These are phyloP conservation scores for Penicillium crystallinum DNA, from an alignment of 495 filamentous ascomycete species.

Conservation along the genomic window DNA sequence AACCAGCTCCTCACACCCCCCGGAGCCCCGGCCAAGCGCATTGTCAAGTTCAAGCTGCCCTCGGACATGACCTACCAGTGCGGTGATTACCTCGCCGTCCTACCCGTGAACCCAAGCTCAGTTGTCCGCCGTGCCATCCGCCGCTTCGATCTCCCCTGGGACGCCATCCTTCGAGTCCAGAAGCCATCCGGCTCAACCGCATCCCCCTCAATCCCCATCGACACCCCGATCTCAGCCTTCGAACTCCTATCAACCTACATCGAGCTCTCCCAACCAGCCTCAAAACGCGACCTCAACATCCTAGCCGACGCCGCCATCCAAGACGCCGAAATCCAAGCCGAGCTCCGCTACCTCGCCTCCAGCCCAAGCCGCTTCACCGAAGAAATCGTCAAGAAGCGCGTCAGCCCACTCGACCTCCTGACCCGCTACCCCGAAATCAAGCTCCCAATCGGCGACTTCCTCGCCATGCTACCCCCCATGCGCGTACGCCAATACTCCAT, in stretches of 20 bases:
- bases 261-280: conserved; percentile 66
- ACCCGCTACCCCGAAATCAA: conserved; percentile 51
- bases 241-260: conserved; percentile 66
- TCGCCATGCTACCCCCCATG: conserved; percentile 68
- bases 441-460: conserved; percentile 56
- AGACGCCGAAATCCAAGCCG: conserved; percentile 25
- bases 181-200: conserved; percentile 30
- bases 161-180: conserved; percentile 48
- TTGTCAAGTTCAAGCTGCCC: conserved; percentile 63
- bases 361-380: conserved; percentile 40
- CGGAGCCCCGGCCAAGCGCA: conserved; percentile 54
- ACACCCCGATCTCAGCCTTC: conserved; percentile 52
- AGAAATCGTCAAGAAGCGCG: conserved; percentile 51
- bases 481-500: conserved; percentile 74
- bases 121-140: conserved; percentile 51
- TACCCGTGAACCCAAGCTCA: conserved; percentile 61
- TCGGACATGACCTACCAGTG: conserved; percentile 60
- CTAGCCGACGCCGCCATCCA: conserved; percentile 39
- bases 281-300: conserved; percentile 43
- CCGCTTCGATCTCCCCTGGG: conserved; percentile 56
- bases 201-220: conserved; percentile 52
- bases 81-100: conserved; percentile 71
- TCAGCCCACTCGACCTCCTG: conserved; percentile 61
- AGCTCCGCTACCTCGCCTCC: conserved; percentile 28
- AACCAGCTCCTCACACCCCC: conserved; percentile 50